Evolutionary conservation across 345 rosid genomes (phyloP).

Genomic region (Dimocarpus longan): DNA sequence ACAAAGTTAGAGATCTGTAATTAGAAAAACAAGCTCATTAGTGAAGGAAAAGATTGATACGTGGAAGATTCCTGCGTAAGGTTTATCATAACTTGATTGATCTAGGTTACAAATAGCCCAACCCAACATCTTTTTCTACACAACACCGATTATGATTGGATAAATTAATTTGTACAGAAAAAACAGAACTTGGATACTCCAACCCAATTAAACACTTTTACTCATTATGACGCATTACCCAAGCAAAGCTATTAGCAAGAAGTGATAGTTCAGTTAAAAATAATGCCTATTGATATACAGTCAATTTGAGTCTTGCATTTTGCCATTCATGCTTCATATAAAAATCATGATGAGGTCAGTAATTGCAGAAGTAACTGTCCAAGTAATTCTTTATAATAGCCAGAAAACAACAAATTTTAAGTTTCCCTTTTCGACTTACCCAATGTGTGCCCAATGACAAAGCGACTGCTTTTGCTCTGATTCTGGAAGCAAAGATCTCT

Average conservation of each 20-base stretch:
- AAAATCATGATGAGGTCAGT: not conserved
- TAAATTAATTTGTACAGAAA: not conserved
- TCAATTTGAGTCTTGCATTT: not conserved
- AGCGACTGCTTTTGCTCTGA: slow-evolving; percentile 96
- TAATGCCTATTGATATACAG: not conserved
- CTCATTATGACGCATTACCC: too few species aligned
- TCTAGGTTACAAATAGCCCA: too few species aligned
- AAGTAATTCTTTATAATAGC: slow-evolving; percentile 2
- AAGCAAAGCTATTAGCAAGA: not conserved
- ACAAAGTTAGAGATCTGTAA: slow-evolving; percentile 86
- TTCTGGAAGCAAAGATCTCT: slow-evolving; percentile 94
- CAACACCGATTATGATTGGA: not conserved
- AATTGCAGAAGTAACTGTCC: not conserved
- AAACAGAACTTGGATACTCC: not conserved
- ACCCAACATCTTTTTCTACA: not conserved
- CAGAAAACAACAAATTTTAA: not conserved
- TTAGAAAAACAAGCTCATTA: slow-evolving; percentile 10
- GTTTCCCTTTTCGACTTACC: slow-evolving; percentile 48
- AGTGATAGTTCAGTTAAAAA: not conserved
- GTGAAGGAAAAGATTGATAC: not conserved
- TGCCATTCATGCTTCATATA: not conserved
- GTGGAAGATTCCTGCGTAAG: not conserved
- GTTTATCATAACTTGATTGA: not conserved
- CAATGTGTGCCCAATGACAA: slow-evolving; percentile 96
- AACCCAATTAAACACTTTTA: not conserved